Conservation (phyloP, 2,329 filamentous ascomycete genomes). For the Chrysoporthe deuterocubensis region DNA sequence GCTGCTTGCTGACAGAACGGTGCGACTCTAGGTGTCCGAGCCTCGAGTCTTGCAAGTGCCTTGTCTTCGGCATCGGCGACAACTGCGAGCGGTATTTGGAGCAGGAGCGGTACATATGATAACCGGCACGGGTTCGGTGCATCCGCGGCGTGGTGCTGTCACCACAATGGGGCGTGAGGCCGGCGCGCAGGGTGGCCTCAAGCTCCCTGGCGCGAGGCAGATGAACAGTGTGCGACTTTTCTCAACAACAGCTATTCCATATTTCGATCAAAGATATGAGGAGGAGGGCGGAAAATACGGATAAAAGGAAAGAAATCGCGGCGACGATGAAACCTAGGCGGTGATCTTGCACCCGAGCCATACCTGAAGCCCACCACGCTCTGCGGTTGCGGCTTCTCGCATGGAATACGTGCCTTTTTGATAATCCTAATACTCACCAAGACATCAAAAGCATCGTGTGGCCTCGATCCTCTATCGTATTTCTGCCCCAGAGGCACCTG, state of each 20-base stretch:
- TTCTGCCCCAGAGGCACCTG: background rate
- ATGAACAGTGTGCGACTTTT: too few relatives aligned
- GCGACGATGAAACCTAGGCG: too few relatives aligned
- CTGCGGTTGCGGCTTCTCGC: too few relatives aligned
- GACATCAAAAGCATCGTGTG: too few relatives aligned
- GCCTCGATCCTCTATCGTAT: background rate
- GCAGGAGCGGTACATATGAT: slow-evolving; percentile 21
- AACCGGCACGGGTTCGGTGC: too few relatives aligned
- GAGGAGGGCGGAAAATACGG: too few relatives aligned
- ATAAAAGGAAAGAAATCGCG: too few relatives aligned
- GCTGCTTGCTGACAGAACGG: background rate
- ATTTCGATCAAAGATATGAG: background rate
- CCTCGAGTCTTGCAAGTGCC: slow-evolving; percentile 31
- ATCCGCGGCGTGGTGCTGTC: background rate
- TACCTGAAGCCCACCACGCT: too few relatives aligned
- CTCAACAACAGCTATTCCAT: background rate
- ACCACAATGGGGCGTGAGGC: background rate
- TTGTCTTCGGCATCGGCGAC: slow-evolving; percentile 32
- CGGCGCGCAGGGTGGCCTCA: background rate
- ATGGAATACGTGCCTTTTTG: too few relatives aligned
- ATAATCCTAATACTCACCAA: too few relatives aligned
- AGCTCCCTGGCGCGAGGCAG: background rate
- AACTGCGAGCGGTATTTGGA: slow-evolving; percentile 30
- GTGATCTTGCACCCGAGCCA: background rate
- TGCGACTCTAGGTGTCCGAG: slow-evolving; percentile 28